Conservation (phyloP, 768 basidiomycete species). For the Crepidotus variabilis region DNA sequence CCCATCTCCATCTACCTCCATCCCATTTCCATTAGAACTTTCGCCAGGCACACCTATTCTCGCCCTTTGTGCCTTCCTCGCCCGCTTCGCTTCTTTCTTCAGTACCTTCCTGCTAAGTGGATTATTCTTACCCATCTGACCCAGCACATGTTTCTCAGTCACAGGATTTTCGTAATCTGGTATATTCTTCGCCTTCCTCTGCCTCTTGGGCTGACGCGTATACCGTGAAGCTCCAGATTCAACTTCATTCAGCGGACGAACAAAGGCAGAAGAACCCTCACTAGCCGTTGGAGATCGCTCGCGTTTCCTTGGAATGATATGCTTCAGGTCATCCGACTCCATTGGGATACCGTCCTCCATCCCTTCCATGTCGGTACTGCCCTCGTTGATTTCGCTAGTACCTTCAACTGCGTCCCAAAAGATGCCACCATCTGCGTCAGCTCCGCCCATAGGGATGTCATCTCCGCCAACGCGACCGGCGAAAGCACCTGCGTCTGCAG, state of each 20-base stretch:
- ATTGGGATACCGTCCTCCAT: constrained; percentile 19
- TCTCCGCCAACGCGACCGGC: constrained; percentile 38
- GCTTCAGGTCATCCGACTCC: constrained; percentile 31
- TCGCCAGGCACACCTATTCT: constrained; percentile 9
- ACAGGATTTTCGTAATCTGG: constrained; percentile 50
- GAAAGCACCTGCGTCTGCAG: constrained; percentile 80
- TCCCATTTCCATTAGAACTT: constrained; percentile 20
- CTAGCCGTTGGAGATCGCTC: constrained; percentile 29
- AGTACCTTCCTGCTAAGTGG: constrained; percentile 56
- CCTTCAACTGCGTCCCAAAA: constrained; percentile 41
- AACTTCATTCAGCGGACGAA: constrained; percentile 11
- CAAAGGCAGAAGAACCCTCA: constrained; percentile 9
- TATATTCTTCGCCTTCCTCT: constrained; percentile 52
- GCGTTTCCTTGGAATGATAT: constrained; percentile 34
- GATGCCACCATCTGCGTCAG: constrained; percentile 38
- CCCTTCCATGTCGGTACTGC: constrained; percentile 8
- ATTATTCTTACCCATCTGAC: constrained; percentile 49
- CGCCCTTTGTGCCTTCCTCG: constrained; percentile 46
- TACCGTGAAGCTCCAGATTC: constrained; percentile 17
- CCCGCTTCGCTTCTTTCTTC: constrained; percentile 64
- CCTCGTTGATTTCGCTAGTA: constrained; percentile 7
- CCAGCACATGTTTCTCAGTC: constrained; percentile 36
- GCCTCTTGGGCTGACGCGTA: constrained; percentile 53
- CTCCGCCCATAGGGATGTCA: constrained; percentile 33
- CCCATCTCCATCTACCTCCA: constrained; percentile 47